Percentiles rank a stretch among this genome's conserved stretches.
phyloP scores from a whole-genome alignment of 441 rosid genomes.

The Breynia disticha region DNA sequence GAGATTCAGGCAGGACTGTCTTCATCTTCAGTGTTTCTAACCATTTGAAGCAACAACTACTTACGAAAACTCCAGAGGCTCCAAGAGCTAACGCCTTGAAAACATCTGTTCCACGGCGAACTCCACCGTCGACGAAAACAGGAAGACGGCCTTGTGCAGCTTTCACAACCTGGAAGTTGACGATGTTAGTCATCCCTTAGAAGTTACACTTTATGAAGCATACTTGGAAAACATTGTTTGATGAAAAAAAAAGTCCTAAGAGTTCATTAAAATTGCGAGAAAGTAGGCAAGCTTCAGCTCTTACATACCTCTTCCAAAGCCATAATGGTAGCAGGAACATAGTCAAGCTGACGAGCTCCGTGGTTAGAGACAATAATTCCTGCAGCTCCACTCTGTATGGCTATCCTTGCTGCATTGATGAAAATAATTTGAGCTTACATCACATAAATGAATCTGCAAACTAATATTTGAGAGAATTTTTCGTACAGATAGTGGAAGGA shows the following conservation, averaged over 20 bases:
- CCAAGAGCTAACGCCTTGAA: conserved; percentile 97
- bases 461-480: background rate
- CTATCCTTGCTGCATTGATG: conserved; percentile 52
- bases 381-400: conserved; percentile 72
- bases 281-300: background rate
- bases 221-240: background rate
- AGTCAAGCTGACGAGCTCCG: conserved; percentile 97
- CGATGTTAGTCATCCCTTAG: too few species aligned
- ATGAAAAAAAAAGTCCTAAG: background rate
- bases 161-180: conserved; percentile 54
- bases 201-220: too few species aligned
- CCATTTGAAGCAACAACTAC: conserved; percentile 14
- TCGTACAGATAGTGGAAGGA: background rate
- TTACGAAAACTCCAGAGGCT: conserved; percentile 89
- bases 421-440: background rate
- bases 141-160: conserved; percentile 79
- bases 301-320: conserved; percentile 80
- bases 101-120: conserved; percentile 93
- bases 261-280: background rate
- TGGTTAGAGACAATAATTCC: conserved; percentile 96
- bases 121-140: conserved; percentile 89
- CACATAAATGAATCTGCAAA: conserved; percentile 1
- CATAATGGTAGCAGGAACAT: conserved; percentile 77
- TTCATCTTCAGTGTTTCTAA: background rate
- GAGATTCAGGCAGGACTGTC: too few species aligned